Evolutionary conservation across 306 rosid genomes (phyloP).

Genomic region (Arachis hypogaea): DNA sequence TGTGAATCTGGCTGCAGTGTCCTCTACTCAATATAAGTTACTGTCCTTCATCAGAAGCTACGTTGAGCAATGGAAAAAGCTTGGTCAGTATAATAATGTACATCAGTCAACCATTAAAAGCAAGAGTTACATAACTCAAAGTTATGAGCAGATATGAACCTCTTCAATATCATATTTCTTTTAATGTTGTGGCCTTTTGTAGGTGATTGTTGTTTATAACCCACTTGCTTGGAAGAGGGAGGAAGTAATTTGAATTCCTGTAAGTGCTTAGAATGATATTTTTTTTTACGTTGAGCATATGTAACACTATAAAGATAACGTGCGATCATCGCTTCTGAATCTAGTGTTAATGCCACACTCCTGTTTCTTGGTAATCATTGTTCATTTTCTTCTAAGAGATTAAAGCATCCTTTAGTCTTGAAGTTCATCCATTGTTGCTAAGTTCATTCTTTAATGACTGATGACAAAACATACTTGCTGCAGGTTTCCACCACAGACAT

Average conservation of each 20-base stretch:
- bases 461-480: conserved; percentile 30
- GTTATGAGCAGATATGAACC: conserved; percentile 12
- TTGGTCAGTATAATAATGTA: conserved; percentile 54
- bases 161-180: conserved; percentile 24
- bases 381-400: conserved; percentile 32
- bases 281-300: neutral
- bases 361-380: conserved; percentile 24
- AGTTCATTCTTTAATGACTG: conserved; percentile 32
- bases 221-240: conserved; percentile 85
- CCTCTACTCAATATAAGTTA: conserved; percentile 90
- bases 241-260: conserved; percentile 82
- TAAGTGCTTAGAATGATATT: conserved; percentile 47
- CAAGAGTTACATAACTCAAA: conserved; percentile 1
- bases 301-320: neutral
- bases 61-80: conserved; percentile 56
- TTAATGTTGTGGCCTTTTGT: conserved; percentile 27
- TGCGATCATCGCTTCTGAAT: conserved; percentile 15
- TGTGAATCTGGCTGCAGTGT: conserved; percentile 64
- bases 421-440: conserved; percentile 17
- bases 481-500: conserved; percentile 67
- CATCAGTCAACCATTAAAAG: conserved; percentile 31
- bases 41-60: conserved; percentile 80
- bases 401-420: conserved; percentile 10
- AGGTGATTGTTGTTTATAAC: conserved; percentile 84
- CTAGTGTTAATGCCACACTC: conserved; percentile 9